Base-by-base conservation (phyloP, 768 basidiomycete genomes). In the Leccinum subgranulosum region DNA sequence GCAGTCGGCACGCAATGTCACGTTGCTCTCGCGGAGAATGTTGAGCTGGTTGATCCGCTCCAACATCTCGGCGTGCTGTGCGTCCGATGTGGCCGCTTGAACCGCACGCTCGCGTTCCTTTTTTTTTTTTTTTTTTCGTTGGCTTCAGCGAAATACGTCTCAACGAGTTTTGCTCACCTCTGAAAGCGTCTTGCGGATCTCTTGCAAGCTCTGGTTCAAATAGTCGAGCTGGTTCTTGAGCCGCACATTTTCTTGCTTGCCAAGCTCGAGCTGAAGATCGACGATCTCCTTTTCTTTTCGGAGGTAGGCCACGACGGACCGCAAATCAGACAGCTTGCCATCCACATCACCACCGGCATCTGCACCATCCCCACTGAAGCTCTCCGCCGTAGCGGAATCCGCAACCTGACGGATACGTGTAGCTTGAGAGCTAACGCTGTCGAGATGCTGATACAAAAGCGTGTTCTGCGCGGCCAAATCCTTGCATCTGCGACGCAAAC, bases 261-360 rank as follows among this genome's bases (percentile, higher is more conserved):
- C 81, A 49, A 94, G 82, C 64, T 94, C 90, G 25, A 92, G 79
- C 61, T 94, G 91, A 31, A 94, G 81, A 63, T 95, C 92, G 47
- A 91, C 87, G 53, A 95, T 92, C 69, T 94, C 92, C 74, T 95
- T 94, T 78, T 94, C 93, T 66, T 88, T 92, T 43, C 93, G 82
- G 33, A 95, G 76, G 71, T 90, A 94, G 3, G 85, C 80, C 45
- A 94, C 85, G 27, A 93, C 87, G 17, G 87, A 82, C 28, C 88
- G 87, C 21, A 93, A 73, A 61, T 92, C 90, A 0, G 86, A 77
- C 10, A 90, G 61, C 67, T 90, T 87, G 2, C 78, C 77, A 60
- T 90, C 88, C 3, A 25, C 46, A 17, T 86, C 84, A 17, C 79
- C 84, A 9, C 73, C 56, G 0, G 71, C 65, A 19, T 83, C 83